Conservation (phyloP, 1,139 yeast species). For the Kurtzmaniella natalensis region DNA sequence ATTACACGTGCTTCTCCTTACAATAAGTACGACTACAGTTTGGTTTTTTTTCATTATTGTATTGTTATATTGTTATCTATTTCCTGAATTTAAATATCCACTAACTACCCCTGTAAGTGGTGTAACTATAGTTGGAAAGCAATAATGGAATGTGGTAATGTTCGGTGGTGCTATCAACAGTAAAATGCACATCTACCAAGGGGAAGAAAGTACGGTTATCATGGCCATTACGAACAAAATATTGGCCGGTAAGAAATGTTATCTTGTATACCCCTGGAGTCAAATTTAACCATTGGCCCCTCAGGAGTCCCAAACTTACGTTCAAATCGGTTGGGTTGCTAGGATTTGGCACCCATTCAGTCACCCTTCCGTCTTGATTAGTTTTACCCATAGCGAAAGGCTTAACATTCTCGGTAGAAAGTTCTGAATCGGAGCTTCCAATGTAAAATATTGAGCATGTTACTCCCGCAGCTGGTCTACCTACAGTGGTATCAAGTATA, state of each 20-base stretch:
- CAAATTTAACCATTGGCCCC: slow-evolving; percentile 37
- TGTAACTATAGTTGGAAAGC: slow-evolving; percentile 77
- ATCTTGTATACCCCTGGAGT: slow-evolving; percentile 67
- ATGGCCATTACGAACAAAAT: slow-evolving; percentile 38
- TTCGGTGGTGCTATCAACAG: slow-evolving; percentile 61
- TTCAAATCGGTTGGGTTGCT: slow-evolving; percentile 15
- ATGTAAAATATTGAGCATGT: slow-evolving; percentile 51
- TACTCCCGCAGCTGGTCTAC: slow-evolving; percentile 72
- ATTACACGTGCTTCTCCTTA: no score
- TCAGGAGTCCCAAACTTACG: slow-evolving; percentile 29
- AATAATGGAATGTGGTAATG: slow-evolving; percentile 88
- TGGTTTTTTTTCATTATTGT: background rate
- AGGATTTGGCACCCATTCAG: slow-evolving; percentile 58
- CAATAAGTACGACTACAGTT: no score
- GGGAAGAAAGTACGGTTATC: slow-evolving; percentile 65
- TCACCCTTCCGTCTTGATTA: slow-evolving; percentile 73
- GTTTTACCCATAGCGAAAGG: slow-evolving; percentile 67
- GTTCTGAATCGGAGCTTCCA: slow-evolving; percentile 14
- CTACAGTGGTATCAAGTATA: slow-evolving; percentile 77
- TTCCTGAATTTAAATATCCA: background rate
- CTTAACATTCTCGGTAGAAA: slow-evolving; percentile 17
- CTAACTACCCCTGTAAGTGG: slow-evolving; percentile 81
- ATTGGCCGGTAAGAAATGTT: slow-evolving; percentile 68
- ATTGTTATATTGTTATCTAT: background rate
- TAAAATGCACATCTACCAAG: slow-evolving; percentile 71